Evolutionary conservation across 1,139 yeast genomes (phyloP).

Genomic region (Suhomyces panamericanus): DNA sequence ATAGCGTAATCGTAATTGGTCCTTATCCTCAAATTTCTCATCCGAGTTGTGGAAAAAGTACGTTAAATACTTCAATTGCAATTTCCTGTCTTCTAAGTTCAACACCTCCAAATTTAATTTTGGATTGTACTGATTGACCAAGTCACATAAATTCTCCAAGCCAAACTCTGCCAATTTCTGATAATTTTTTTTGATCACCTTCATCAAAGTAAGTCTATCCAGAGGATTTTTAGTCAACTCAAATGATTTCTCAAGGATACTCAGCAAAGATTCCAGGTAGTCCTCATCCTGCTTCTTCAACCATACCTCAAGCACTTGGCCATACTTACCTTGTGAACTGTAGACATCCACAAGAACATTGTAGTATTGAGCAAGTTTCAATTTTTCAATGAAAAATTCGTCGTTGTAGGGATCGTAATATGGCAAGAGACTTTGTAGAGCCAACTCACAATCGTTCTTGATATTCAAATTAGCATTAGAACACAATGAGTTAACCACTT

Average conservation of each 20-base stretch:
- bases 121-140: slow-evolving; percentile 40
- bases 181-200: slow-evolving; percentile 41
- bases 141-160: slow-evolving; percentile 34
- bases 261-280: slow-evolving; percentile 16
- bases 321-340: slow-evolving; percentile 50
- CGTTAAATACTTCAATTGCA: slow-evolving; percentile 31
- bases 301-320: slow-evolving; percentile 49
- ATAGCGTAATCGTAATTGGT: slow-evolving; percentile 29
- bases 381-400: slow-evolving; percentile 46
- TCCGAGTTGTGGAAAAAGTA: slow-evolving; percentile 17
- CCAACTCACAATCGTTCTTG: slow-evolving; percentile 58
- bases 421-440: slow-evolving; percentile 66
- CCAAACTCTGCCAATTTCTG: slow-evolving; percentile 34
- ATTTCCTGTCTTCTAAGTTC: slow-evolving; percentile 23
- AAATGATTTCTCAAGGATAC: slow-evolving; percentile 44
- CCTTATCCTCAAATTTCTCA: not conserved
- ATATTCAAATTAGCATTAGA: slow-evolving; percentile 28
- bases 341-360: slow-evolving; percentile 61
- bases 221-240: slow-evolving; percentile 25
- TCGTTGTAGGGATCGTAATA: slow-evolving; percentile 58
- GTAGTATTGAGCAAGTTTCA: slow-evolving; percentile 55
- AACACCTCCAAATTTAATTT: slow-evolving; percentile 39
- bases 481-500: slow-evolving; percentile 54
- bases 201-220: slow-evolving; percentile 36
- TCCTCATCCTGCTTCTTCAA: slow-evolving; percentile 19